Conservation (phyloP, 495 filamentous ascomycete species). For the Xeromyces bisporus region DNA sequence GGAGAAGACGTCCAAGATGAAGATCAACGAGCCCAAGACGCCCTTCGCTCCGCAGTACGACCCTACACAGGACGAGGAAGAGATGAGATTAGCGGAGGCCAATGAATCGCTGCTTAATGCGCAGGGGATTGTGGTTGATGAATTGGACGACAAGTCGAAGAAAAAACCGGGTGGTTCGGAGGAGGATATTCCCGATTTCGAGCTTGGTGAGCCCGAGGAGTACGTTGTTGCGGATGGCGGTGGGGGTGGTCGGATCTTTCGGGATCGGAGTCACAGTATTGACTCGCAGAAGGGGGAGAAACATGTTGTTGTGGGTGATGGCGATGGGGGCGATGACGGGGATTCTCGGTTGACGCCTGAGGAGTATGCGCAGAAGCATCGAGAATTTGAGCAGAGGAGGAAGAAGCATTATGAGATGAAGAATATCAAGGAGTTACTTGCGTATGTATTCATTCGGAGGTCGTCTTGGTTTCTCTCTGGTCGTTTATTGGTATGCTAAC, state of each 20-base stretch:
- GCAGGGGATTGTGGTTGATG: constrained; percentile 44
- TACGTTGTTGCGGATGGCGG: constrained; percentile 11
- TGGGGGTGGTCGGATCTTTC: constrained; percentile 21
- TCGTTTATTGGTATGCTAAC: constrained; percentile 3
- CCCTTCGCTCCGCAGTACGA: constrained; percentile 87
- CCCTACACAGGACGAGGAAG: constrained; percentile 67
- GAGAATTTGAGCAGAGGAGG: constrained; percentile 72
- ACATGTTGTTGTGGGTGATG: constrained; percentile 61
- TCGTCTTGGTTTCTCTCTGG: constrained; percentile 1
- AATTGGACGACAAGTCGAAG: constrained; percentile 53
- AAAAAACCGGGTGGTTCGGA: constrained; percentile 31
- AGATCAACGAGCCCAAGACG: constrained; percentile 96
- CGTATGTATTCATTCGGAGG: constrained; percentile 29
- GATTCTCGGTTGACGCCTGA: constrained; percentile 43
- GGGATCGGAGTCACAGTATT: constrained; percentile 29
- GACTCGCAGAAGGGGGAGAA: constrained; percentile 44
- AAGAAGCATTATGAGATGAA: constrained; percentile 98
- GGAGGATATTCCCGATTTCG: constrained; percentile 79
- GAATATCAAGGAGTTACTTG: constrained; percentile 77
- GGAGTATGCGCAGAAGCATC: constrained; percentile 79
- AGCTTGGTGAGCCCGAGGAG: constrained; percentile 90
- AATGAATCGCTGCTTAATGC: constrained; percentile 34
- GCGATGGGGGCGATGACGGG: constrained; percentile 36
- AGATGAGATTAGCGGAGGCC: constrained; percentile 32
- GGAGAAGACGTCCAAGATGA: constrained; percentile 89